Percentiles rank a stretch among this genome's conserved stretches.
Evolutionary conservation across 345 rosid genomes (phyloP).

Genomic region (Boechera divaricarpa): DNA sequence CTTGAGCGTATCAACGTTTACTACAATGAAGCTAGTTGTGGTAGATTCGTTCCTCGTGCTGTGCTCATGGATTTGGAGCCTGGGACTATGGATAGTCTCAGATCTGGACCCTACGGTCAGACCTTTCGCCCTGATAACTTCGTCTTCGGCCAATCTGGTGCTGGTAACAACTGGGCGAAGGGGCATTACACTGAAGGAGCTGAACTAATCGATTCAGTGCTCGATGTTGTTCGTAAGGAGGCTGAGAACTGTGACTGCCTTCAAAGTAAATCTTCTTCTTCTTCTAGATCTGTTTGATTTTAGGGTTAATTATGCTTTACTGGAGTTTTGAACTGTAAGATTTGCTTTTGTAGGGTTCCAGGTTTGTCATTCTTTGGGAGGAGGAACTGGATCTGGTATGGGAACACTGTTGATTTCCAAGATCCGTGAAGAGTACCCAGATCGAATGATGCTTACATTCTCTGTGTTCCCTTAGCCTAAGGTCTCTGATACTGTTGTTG

Average conservation of each 20-base stretch:
- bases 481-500: slow-evolving; percentile 40
- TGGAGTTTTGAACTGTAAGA: background rate
- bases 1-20: slow-evolving; percentile 34
- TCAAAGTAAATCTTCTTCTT: slow-evolving; percentile 23
- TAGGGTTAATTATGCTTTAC: background rate
- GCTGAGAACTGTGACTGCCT: slow-evolving; percentile 42
- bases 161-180: slow-evolving; percentile 30
- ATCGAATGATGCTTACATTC: slow-evolving; percentile 38
- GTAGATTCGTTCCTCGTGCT: slow-evolving; percentile 37
- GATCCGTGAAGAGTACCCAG: slow-evolving; percentile 42
- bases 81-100: slow-evolving; percentile 40
- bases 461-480: slow-evolving; percentile 35
- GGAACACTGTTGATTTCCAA: slow-evolving; percentile 37
- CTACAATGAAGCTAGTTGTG: slow-evolving; percentile 37
- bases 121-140: slow-evolving; percentile 40
- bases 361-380: slow-evolving; percentile 38
- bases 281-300: slow-evolving; percentile 1
- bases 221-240: slow-evolving; percentile 37
- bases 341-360: slow-evolving; percentile 29
- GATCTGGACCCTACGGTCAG: slow-evolving; percentile 38
- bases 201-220: slow-evolving; percentile 31
- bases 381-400: slow-evolving; percentile 44
- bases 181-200: slow-evolving; percentile 36
- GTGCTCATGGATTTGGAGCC: slow-evolving; percentile 41
- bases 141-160: slow-evolving; percentile 38